phyloP scores from a whole-genome alignment of 2,329 filamentous ascomycete genomes.

The Diaporthe ilicicola region DNA sequence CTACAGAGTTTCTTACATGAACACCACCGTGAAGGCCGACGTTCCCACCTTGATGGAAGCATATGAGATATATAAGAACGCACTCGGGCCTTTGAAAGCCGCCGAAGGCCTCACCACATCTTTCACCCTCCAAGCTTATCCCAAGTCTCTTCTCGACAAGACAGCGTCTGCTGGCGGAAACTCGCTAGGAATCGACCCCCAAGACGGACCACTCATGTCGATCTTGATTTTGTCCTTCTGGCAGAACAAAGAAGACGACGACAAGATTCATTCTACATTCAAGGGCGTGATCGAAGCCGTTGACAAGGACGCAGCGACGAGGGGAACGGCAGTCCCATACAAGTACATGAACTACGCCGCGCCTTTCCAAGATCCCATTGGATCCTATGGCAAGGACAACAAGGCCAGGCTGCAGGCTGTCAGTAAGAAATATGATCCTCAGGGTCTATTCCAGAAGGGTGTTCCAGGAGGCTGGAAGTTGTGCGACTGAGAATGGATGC shows the following conservation, averaged over 20 bases:
- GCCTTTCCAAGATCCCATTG: background rate
- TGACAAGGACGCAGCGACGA: background rate
- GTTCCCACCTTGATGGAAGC: background rate
- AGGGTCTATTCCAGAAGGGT: slow-evolving; percentile 32
- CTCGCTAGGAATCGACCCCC: background rate
- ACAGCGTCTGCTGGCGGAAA: slow-evolving; percentile 1
- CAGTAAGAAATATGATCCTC: background rate
- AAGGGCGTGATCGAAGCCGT: background rate
- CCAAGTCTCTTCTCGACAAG: background rate
- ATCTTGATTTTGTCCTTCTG: background rate
- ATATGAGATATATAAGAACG: background rate
- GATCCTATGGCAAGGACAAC: slow-evolving; percentile 2
- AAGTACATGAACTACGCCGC: slow-evolving; percentile 15
- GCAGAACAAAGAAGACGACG: background rate
- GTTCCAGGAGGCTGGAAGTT: slow-evolving; percentile 30
- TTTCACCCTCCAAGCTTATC: slow-evolving; percentile 13
- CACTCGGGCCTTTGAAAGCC: background rate
- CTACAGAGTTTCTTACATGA: background rate
- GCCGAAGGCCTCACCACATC: background rate
- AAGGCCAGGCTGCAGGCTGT: background rate
- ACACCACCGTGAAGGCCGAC: background rate
- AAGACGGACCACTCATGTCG: background rate
- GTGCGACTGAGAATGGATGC: too few species aligned
- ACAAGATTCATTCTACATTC: background rate
- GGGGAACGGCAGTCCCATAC: background rate